These are phyloP conservation scores for Plasmopara viticola DNA, from an alignment of 352 stramenopile species.

Conservation along the genomic window DNA sequence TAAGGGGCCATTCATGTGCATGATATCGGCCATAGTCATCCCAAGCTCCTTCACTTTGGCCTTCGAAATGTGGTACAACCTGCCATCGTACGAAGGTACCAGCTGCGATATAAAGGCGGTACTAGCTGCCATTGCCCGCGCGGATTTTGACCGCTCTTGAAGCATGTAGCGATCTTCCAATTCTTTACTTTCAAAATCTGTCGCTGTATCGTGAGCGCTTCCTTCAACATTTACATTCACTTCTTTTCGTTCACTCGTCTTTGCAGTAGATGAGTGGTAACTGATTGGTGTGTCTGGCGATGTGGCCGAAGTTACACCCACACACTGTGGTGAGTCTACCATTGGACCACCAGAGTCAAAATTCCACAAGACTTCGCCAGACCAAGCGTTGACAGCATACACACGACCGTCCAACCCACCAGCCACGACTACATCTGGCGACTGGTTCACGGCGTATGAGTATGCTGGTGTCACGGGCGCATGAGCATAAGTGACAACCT, in stretches of 20 bases:
- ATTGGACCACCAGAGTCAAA: slow-evolving; percentile 81
- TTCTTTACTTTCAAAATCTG: slow-evolving; percentile 4
- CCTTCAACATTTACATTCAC: slow-evolving; percentile 22
- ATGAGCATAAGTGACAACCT: background rate
- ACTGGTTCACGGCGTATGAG: slow-evolving; percentile 16
- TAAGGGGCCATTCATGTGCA: slow-evolving; percentile 65
- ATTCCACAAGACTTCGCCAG: slow-evolving; percentile 67
- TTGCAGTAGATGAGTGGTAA: slow-evolving; percentile 9
- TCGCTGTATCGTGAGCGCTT: slow-evolving; percentile 17
- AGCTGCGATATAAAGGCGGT: slow-evolving; percentile 46
- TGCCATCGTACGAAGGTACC: slow-evolving; percentile 69
- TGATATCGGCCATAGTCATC: slow-evolving; percentile 73
- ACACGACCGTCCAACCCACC: slow-evolving; percentile 69
- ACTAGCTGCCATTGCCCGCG: slow-evolving; percentile 25
- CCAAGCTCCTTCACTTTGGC: slow-evolving; percentile 56
- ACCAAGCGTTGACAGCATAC: slow-evolving; percentile 75
- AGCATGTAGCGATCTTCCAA: slow-evolving; percentile 25
- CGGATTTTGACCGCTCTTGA: slow-evolving; percentile 17
- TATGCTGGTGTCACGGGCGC: slow-evolving; percentile 5
- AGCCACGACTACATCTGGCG: slow-evolving; percentile 53
- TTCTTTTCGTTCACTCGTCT: slow-evolving; percentile 4
- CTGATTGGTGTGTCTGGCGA: slow-evolving; percentile 7
- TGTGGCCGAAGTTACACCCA: slow-evolving; percentile 7
- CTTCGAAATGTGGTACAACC: slow-evolving; percentile 69
- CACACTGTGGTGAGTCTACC: slow-evolving; percentile 59